Evolutionary conservation across 352 stramenopile genomes (phyloP), one percentile per base, ranked within the genome.

Genomic region (Pythium brachiatum): DNA sequence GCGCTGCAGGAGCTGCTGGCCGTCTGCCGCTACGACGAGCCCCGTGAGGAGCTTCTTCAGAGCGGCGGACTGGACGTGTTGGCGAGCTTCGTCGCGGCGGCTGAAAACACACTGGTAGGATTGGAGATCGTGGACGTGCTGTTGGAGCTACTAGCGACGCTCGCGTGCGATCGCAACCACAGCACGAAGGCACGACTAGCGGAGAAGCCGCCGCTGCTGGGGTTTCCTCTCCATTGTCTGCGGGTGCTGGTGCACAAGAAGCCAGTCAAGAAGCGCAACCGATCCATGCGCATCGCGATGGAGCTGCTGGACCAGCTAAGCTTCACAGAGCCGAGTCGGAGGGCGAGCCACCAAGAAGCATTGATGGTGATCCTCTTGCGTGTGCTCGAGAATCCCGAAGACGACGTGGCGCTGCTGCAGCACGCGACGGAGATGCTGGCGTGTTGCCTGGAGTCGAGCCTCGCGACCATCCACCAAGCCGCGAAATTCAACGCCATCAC

Each of bases 201-300:
- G 5, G 53, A 60, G 2, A 32, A 39, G 38, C 46, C 53, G 18
- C 18, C 58, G 39, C 53, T 76, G 11, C 20, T 86, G 36, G 62
- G 55, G 1, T 41, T 86, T 43, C 67, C 73, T 7, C 34, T 79
- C 13, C 12, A 46, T 11, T 71, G 57, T 23, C 36, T 75, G 20
- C 54, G 59, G 39, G 38, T 26, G 52, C 52, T 53, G 16, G 21
- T 46, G 16, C n/a, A 53, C n/a, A 63, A 63, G 38, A 75, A 66
- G 39, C 25, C 55, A 3, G 54, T 57, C 46, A 79, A 78, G 63
- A 63, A 68, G 36, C 78, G 74, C 38, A 70, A 63, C 21, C 75
- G 72, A 26, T 62, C 70, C 36, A 53, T 88, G n/a, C 78, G 73
- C 18, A 57, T 74, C 15, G 72, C 76, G 4, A 55, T 89, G 23